Conservation (phyloP, 768 basidiomycete genomes). For the Lentinula sp. region DNA sequence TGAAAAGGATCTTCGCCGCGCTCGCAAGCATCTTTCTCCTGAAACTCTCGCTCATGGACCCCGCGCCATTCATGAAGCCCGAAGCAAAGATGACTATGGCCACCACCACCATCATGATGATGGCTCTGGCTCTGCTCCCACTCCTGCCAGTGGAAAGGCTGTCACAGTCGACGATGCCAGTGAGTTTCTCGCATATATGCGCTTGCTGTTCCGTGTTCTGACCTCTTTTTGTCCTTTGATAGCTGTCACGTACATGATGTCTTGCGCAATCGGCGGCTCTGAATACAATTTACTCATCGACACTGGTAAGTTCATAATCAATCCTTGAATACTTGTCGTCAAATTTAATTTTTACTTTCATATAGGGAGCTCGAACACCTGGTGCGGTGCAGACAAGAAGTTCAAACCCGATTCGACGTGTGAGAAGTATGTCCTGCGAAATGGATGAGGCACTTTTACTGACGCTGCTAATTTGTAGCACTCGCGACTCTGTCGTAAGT, state of each 20-base stretch:
- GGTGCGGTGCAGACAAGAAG: slow-evolving; percentile 47
- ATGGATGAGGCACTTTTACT: not conserved
- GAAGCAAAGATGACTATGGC: slow-evolving; percentile 13
- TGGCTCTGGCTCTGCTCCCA: slow-evolving; percentile 1
- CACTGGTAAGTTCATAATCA: slow-evolving; percentile 27
- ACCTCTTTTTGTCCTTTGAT: slow-evolving; percentile 6
- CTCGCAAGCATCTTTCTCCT: not conserved
- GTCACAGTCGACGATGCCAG: slow-evolving; percentile 55
- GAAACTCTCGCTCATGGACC: slow-evolving; percentile 15
- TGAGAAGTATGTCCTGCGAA: not conserved
- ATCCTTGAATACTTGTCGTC: not conserved
- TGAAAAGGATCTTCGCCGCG: not conserved
- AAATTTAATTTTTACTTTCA: not conserved
- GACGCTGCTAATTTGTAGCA: slow-evolving; percentile 21
- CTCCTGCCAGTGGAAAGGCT: slow-evolving; percentile 17
- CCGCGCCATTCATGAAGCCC: slow-evolving; percentile 18
- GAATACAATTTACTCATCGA: slow-evolving; percentile 50
- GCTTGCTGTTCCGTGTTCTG: not conserved
- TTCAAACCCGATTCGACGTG: not conserved
- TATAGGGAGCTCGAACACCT: slow-evolving; percentile 61
- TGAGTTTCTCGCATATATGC: slow-evolving; percentile 11
- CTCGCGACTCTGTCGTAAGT: slow-evolving; percentile 16
- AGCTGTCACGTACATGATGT: slow-evolving; percentile 47
- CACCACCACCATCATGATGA: slow-evolving; percentile 2
- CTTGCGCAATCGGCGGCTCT: slow-evolving; percentile 47